Base-by-base conservation (phyloP, 371 early-diverging fungal species). In the Mucor irregularis region DNA sequence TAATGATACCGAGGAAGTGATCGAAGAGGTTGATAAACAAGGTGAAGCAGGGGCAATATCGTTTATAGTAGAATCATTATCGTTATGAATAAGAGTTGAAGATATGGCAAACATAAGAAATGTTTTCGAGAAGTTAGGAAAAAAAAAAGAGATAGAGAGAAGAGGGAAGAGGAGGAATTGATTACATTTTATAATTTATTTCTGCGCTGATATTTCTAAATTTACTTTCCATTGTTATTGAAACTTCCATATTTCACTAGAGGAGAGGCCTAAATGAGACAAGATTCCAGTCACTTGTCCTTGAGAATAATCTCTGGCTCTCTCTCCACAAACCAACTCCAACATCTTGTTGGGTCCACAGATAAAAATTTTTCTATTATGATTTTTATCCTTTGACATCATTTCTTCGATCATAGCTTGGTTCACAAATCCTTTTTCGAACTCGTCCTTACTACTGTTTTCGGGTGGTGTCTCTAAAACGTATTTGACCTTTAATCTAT, bases 271-370 rank as follows among this genome's bases (percentile, higher is more conserved):
- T 47, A 71, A 45, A 35, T 53, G 54, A 28, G 62, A 64, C 13
- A 78, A 51, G 4, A 78, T 49, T 24, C 79, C 79, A 28, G 53
- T 50, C n/a, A 75, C 66, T 49, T 49, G 55, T 11, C 79, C 79
- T 64, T 75, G 79, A 2, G 65, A 59, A 53, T 68, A 66, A 57
- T 71, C 68, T 34, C 65, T 64, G 4, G 75, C 75, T 35, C 68
- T 62, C 51, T 71, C 70, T 26, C 79, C 79, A 49, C 71, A 71
- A 11, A 78, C 64, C 47, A 55, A 51, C 7, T 49, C 51, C 24
- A 78, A 21, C 76, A 78, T 71, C 9, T 52, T 66, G 50, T 71
- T 69, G 26, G 79, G 79, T 6, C 79, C 79, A 53, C 74, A 75
- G n/a, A 78, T 72, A 62, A 73, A 66, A 28, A 78, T 56, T 24